phyloP scores from a whole-genome alignment of 2,329 filamentous ascomycete genomes.

The Colletotrichum magnum region DNA sequence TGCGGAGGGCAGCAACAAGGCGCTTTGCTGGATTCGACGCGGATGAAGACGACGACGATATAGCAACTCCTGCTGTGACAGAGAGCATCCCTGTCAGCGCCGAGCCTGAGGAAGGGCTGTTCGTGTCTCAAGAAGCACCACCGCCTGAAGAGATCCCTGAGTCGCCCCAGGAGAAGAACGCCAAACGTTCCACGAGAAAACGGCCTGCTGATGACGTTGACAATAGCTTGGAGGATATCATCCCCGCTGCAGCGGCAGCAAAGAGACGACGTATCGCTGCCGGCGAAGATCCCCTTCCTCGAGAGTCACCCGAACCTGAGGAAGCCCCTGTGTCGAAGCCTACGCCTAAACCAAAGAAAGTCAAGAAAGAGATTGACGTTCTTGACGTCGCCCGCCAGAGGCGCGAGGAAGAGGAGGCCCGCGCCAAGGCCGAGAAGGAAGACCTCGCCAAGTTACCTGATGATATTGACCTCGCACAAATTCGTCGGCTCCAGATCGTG shows the following conservation, averaged over 20 bases:
- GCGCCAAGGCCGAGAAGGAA: slow-evolving; percentile 66
- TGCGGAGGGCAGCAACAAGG: slow-evolving; percentile 50
- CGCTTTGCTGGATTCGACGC: slow-evolving; percentile 82
- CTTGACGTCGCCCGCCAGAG: slow-evolving; percentile 74
- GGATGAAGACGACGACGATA: slow-evolving; percentile 57
- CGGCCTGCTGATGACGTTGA: slow-evolving; percentile 60
- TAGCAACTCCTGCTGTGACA: slow-evolving; percentile 47
- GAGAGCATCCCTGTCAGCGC: slow-evolving; percentile 26
- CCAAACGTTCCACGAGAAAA: slow-evolving; percentile 57
- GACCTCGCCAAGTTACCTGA: slow-evolving; percentile 67
- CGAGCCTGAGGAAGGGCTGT: slow-evolving; percentile 63
- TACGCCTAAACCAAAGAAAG: slow-evolving; percentile 58
- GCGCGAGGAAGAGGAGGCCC: slow-evolving; percentile 77
- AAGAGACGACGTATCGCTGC: slow-evolving; percentile 82
- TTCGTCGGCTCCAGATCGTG: slow-evolving; percentile 81
- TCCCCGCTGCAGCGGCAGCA: slow-evolving; percentile 82
- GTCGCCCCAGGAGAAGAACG: slow-evolving; percentile 40
- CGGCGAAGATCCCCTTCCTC: slow-evolving; percentile 62
- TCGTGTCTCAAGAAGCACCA: slow-evolving; percentile 66
- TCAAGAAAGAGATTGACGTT: slow-evolving; percentile 76
- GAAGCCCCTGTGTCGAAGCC: slow-evolving; percentile 46
- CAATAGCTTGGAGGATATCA: slow-evolving; percentile 78
- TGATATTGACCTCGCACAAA: slow-evolving; percentile 79
- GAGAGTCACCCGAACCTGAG: slow-evolving; percentile 46
- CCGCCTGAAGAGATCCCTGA: slow-evolving; percentile 37